phyloP scores from a whole-genome alignment of 2,329 filamentous ascomycete species.

The Fusarium sarcochroum region DNA sequence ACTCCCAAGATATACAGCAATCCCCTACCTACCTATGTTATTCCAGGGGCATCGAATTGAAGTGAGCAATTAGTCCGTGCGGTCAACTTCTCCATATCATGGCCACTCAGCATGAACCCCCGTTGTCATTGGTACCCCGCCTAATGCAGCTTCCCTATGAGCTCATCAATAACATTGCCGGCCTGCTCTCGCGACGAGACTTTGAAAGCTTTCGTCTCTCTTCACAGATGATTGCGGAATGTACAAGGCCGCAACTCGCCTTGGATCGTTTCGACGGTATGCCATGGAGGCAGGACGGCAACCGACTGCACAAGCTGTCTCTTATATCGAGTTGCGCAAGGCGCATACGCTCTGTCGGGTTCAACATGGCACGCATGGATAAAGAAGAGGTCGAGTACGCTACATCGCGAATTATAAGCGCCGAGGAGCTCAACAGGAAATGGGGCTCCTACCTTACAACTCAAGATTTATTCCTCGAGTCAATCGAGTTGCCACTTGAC shows the following conservation, averaged over 20 bases:
- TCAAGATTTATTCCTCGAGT: slow-evolving; percentile 9
- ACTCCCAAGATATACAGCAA: too few species aligned
- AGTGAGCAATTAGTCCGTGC: too few species aligned
- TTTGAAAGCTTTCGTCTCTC: slow-evolving; percentile 58
- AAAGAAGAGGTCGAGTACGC: slow-evolving; percentile 15
- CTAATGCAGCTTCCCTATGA: slow-evolving; percentile 53
- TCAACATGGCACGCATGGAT: slow-evolving; percentile 56
- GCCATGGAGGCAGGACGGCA: slow-evolving; percentile 62
- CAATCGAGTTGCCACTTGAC: slow-evolving; percentile 22
- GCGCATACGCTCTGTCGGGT: slow-evolving; percentile 59
- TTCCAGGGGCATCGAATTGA: not conserved
- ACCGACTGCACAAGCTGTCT: slow-evolving; percentile 61
- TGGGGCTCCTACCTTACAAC: slow-evolving; percentile 25
- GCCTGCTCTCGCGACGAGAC: slow-evolving; percentile 56
- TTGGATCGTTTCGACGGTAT: slow-evolving; percentile 58
- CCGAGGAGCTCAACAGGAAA: not conserved
- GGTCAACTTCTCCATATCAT: not conserved
- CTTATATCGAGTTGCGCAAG: slow-evolving; percentile 58
- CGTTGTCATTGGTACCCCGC: slow-evolving; percentile 15
- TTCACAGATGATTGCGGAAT: slow-evolving; percentile 10
- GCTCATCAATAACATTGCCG: slow-evolving; percentile 60
- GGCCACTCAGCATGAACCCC: not conserved
- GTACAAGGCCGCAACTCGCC: slow-evolving; percentile 16
- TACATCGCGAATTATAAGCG: not conserved
- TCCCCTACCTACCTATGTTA: too few species aligned